Base-by-base conservation (phyloP, 164 flowering plant species). In the Piper betle region DNA sequence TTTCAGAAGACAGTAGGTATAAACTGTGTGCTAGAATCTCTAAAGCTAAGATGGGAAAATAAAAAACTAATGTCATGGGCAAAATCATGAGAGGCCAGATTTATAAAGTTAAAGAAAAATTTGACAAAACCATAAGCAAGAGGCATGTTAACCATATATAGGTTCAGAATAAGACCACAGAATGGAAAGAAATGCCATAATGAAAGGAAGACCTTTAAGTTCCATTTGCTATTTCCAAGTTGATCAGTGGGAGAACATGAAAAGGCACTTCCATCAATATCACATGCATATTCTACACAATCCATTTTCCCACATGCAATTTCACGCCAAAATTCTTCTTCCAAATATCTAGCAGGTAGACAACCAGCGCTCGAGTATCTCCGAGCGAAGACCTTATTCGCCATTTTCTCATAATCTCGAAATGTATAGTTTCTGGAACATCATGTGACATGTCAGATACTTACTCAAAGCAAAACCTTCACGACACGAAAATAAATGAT, bases 241-340 rank as follows among this genome's bases (percentile, higher is more conserved):
- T 72, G 84, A 72, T 91, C 96, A 69, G 6, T 64, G 41, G 86
- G 80, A 66, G 96, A 91, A 72, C 87, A 81, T 63, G 99, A 94
- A 72, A 94, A 94, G 62, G 99, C 99, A 80, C 99, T 94, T 66
- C 99, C 99, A 81, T 94, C 99, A 77, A 94, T 88, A 79, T 94
- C 99, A 55, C 96, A 94, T 39, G 99, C 99, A 81, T 91, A 94
- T 75, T 91, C 97, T 70, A 94, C 99, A 71, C 84, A 73, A 74
- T 85, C 93, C 41, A 79, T 85, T 78, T 83, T 91, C 53, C 99
- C 97, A 77, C 79, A 72, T 65, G 93, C 85, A 79, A 94, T 85
- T 83, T 91, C 99, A 64, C 77, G 71, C 99, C 97, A 94, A 80
- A 94, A 94, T 74, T 94, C 99, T 73, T 83, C 88, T 72, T 94